Evolutionary conservation across 73 alveolate genomes (phyloP).

Genomic region (Uronychia binucleata): DNA sequence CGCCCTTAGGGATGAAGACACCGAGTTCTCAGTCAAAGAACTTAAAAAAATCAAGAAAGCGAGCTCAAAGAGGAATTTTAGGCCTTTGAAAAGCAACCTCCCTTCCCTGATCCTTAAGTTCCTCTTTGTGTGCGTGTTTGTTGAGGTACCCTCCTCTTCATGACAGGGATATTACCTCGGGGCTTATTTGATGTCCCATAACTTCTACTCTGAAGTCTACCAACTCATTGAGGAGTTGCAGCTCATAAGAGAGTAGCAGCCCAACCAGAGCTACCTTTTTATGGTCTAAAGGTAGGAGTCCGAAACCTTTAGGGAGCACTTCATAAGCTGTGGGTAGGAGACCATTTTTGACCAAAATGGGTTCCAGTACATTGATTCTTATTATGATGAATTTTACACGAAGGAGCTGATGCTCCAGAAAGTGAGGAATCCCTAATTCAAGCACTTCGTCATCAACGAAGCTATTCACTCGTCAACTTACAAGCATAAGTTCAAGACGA

Average conservation of each 20-base stretch:
- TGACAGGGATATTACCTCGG: constrained; percentile 41
- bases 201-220: constrained; percentile 29
- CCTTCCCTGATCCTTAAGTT: not conserved
- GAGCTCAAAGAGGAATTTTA: not conserved
- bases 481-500: not conserved
- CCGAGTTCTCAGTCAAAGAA: not conserved
- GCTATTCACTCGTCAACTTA: not conserved
- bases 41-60: not conserved
- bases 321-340: not conserved
- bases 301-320: not conserved
- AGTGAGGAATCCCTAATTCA: not conserved
- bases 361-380: not conserved
- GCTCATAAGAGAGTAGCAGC: constrained; percentile 13
- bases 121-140: not conserved
- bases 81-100: not conserved
- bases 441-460: not conserved
- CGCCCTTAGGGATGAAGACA: not conserved
- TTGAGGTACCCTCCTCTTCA: not conserved
- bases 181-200: constrained; percentile 8
- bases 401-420: not conserved
- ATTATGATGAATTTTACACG: too few relatives aligned
- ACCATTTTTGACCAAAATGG: not conserved
- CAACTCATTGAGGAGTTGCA: constrained; percentile 34
- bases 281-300: constrained; percentile 2
- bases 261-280: constrained; percentile 26